These are phyloP conservation scores for Primulina tabacum DNA, from an alignment of 257 asterid genomes.

Conservation along the genomic window DNA sequence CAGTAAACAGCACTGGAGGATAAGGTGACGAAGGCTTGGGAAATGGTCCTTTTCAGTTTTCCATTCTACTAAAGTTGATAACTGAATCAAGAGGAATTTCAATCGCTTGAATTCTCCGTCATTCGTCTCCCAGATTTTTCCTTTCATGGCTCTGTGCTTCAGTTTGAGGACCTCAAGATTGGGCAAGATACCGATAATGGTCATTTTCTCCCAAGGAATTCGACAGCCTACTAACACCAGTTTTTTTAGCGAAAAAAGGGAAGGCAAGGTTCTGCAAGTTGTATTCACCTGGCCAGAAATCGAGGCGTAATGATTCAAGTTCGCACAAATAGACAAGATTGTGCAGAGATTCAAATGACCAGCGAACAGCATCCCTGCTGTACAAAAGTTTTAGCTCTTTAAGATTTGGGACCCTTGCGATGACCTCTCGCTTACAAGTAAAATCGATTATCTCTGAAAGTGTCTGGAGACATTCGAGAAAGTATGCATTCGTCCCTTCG, in stretches of 20 bases:
- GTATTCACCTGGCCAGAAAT: no score
- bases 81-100: neutral
- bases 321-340: neutral
- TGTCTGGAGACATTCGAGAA: neutral
- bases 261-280: neutral
- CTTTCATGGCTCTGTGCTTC: neutral
- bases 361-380: no score
- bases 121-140: neutral
- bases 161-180: constrained; percentile 9
- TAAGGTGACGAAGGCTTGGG: neutral
- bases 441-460: neutral
- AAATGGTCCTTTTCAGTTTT: neutral
- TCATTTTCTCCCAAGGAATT: neutral
- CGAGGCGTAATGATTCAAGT: neutral
- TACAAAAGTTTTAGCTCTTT: neutral
- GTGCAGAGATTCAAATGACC: neutral
- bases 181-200: neutral
- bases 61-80: neutral
- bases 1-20: neutral
- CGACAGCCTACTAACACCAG: neutral
- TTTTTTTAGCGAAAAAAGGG: constrained; percentile 1
- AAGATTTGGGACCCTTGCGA: neutral
- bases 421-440: no score
- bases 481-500: neutral
- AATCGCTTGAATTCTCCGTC: neutral